These are phyloP conservation scores for Ascochyta lentis DNA, from an alignment of 2,329 filamentous ascomycete genomes.

Conservation along the genomic window DNA sequence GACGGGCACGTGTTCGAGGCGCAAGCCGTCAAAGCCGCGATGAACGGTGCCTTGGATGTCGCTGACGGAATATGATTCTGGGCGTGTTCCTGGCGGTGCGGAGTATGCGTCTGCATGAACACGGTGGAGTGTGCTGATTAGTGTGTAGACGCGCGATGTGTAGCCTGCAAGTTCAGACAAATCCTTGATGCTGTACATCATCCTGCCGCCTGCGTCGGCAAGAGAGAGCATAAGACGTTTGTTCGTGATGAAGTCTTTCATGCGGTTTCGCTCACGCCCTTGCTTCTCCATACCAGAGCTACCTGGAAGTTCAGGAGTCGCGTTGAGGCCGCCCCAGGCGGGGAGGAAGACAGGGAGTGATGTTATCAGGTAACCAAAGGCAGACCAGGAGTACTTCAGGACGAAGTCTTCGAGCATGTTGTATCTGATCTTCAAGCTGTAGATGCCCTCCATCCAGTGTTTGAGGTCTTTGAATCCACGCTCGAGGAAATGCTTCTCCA, in stretches of 20 bases:
- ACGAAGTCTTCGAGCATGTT: slow-evolving; percentile 99
- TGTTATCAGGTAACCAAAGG: slow-evolving; percentile 92
- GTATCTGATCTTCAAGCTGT: slow-evolving; percentile 95
- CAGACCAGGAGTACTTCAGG: slow-evolving; percentile 98
- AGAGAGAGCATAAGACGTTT: slow-evolving; percentile 97
- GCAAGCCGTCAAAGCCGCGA: slow-evolving; percentile 91
- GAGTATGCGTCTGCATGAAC: slow-evolving; percentile 92
- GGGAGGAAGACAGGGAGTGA: slow-evolving; percentile 94
- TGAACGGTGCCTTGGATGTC: slow-evolving; percentile 94
- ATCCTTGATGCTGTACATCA: slow-evolving; percentile 99
- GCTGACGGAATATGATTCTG: slow-evolving; percentile 85
- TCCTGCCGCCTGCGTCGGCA: slow-evolving; percentile 91
- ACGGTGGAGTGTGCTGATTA: slow-evolving; percentile 92
- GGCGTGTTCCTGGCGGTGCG: slow-evolving; percentile 67
- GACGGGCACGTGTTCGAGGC: slow-evolving; percentile 90
- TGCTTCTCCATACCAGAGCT: slow-evolving; percentile 52
- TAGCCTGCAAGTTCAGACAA: slow-evolving; percentile 94
- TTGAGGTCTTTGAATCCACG: slow-evolving; percentile 92
- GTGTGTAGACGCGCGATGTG: slow-evolving; percentile 92
- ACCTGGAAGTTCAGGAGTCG: slow-evolving; percentile 68
- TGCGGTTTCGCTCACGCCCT: slow-evolving; percentile 79
- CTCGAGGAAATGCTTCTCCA: slow-evolving; percentile 91
- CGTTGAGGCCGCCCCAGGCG: slow-evolving; percentile 87
- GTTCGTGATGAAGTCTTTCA: slow-evolving; percentile 99
- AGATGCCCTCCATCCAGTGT: slow-evolving; percentile 97